Evolutionary conservation across 371 early-diverging fungal genomes (phyloP), one percentile per base, ranked within the genome.

Genomic region (Syncephalastrum monosporum): DNA sequence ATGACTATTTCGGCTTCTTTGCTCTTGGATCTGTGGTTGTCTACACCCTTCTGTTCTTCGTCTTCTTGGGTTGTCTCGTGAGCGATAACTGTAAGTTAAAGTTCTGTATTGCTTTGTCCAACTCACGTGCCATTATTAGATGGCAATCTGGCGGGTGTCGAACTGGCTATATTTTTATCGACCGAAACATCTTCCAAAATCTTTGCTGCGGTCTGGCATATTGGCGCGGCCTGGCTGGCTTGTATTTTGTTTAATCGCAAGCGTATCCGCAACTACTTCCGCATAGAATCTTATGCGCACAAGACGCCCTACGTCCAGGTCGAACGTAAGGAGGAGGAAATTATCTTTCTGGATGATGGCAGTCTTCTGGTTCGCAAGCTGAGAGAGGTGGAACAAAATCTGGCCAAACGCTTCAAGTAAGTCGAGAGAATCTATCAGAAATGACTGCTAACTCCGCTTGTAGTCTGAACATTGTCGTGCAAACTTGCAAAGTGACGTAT

Each of bases 131-230:
- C 87, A 89, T 63, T 82, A 41, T 24, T n/a, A 74, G 70, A 83
- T 60, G 76, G 72, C 21, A 74, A 65, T n/a, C 64, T 84, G 55
- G 51, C 68, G 27, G 58, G 73, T 15, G 58, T 59, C 29, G 60
- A 59, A 15, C 71, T 66, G 50, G 57, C 64, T 21, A 67, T 84
- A 10, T 83, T 87, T 57, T 71, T 77, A 47, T 65, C 81, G 58
- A 79, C 82, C 17, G 79, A 83, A 51, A 63, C 79, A 27, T 79
- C 84, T 3, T 82, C 82, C 48, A 69, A 75, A 21, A 81, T 83
- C 41, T 89, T 88, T 55, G 81, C 84, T 50, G 73, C 85, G n/a
- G 72, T 85, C 21, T 91, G 91, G 91, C 85, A 86, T 49, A 47
- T 88, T 50, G 65, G 81, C 6, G 79, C 78, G 1, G 63, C 84